Base-by-base conservation (phyloP, 495 filamentous ascomycete species). In the Neurospora africana region DNA sequence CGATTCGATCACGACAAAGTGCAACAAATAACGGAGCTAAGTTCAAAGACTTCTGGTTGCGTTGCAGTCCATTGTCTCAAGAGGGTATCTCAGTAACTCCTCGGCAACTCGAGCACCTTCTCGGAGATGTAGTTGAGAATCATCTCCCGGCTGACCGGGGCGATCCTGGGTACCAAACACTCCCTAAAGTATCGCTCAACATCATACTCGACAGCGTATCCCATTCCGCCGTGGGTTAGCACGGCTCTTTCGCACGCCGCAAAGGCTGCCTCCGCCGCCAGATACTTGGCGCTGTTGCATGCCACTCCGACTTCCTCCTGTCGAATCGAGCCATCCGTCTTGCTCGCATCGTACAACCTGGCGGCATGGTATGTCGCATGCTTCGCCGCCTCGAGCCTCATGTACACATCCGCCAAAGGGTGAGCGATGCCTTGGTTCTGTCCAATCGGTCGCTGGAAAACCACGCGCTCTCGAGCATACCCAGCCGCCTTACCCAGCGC, bases 321-420 rank as follows among this genome's bases (percentile, higher is more conserved):
- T 8, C 84, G 88, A 36, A 91, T 85, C 3, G 82, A 83, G 5
- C 74, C 70, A 72, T 91, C 89, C n/a, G 76, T 81, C 72, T 69
- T 81, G 68, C 85, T 86, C 3, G 80, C 79, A 78, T 93, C 91
- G 74, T 93, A 95, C 36, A 94, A 79, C 69, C 88, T 82, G 2
- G 92, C 90, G 1, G 91, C 92, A 74, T 93, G 92, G 81, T 94
- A 93, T 0, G 91, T 93, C 5, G 90, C 87, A 69, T 91, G 79
- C 78, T 93, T 93, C 0, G 91, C 92, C 1, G 91, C 92, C 78
- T 95, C 92, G 19, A 95, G 85, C 35, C 89, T 84, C 92, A 93
- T 93, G 74, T 89, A 93, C 0, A 89, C 89, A 71, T 89, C 85
- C 0, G 92, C 91, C 40, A 94, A 84, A 15, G 91, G 92, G 79